Conservation (phyloP, 2,329 filamentous ascomycete species). For the Cercospora citrullina region DNA sequence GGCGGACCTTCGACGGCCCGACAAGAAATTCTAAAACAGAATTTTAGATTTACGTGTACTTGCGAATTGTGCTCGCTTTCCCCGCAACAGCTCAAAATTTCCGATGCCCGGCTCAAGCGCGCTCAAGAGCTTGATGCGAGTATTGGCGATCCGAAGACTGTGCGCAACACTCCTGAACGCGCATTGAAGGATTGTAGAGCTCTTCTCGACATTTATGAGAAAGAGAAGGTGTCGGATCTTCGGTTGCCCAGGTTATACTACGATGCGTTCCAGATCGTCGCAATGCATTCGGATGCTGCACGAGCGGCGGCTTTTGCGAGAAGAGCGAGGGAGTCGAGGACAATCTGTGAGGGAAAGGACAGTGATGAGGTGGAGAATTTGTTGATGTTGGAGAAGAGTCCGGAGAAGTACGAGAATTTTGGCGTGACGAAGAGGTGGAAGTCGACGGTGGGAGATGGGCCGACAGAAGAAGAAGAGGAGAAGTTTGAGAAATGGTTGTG, state of each 20-base stretch:
- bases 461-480: slow-evolving; percentile 3
- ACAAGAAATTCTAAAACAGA: slow-evolving; percentile 21
- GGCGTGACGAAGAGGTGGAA: slow-evolving; percentile 28
- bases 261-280: slow-evolving; percentile 33
- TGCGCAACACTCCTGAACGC: slow-evolving; percentile 23
- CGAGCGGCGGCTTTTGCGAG: slow-evolving; percentile 27
- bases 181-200: slow-evolving; percentile 26
- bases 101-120: slow-evolving; percentile 30
- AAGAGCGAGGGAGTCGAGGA: slow-evolving; percentile 22
- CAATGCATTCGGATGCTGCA: slow-evolving; percentile 29
- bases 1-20: slow-evolving; percentile 27
- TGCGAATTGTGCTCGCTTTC: slow-evolving; percentile 43
- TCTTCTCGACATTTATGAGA: slow-evolving; percentile 21
- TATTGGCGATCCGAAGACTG: slow-evolving; percentile 29
- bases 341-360: slow-evolving; percentile 28
- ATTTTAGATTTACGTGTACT: slow-evolving; percentile 41
- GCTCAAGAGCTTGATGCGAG: slow-evolving; percentile 29
- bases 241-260: slow-evolving; percentile 30
- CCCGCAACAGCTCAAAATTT: slow-evolving; percentile 35
- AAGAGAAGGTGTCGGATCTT: slow-evolving; percentile 27
- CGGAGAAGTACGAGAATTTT: slow-evolving; percentile 27
- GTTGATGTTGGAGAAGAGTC: slow-evolving; percentile 21
- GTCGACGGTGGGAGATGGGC: slow-evolving; percentile 22
- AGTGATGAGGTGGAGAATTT: slow-evolving; percentile 25
- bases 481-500: slow-evolving; percentile 23